Evolutionary conservation across 371 early-diverging fungal genomes (phyloP).

Genomic region (Mucor indicus): DNA sequence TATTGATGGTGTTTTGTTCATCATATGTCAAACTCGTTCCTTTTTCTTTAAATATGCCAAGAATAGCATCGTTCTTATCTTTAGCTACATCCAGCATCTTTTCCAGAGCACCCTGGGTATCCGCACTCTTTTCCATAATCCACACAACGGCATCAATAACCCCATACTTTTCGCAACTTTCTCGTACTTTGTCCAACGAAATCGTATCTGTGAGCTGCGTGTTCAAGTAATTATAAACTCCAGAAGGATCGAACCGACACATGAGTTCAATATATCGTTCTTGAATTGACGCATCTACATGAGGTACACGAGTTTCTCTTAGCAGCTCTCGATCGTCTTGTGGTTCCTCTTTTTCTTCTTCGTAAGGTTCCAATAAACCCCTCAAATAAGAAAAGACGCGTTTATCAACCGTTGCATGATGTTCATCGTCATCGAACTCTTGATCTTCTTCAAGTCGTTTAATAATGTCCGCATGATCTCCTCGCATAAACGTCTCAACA

Average conservation of each 20-base stretch:
- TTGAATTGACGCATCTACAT: slow-evolving; percentile 40
- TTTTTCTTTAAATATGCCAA: slow-evolving; percentile 41
- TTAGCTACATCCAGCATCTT: slow-evolving; percentile 63
- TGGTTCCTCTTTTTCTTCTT: slow-evolving; percentile 3
- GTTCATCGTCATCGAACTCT: slow-evolving; percentile 49
- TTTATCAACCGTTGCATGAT: slow-evolving; percentile 43
- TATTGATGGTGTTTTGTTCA: slow-evolving; percentile 50
- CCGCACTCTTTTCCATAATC: slow-evolving; percentile 73
- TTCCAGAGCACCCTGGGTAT: slow-evolving; percentile 64
- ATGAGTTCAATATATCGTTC: slow-evolving; percentile 70
- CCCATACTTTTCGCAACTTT: slow-evolving; percentile 54
- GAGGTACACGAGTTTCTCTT: slow-evolving; percentile 7
- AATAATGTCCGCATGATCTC: slow-evolving; percentile 62
- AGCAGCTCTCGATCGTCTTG: slow-evolving; percentile 1
- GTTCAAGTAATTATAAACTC: slow-evolving; percentile 63
- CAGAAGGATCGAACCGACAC: slow-evolving; percentile 66
- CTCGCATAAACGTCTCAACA: slow-evolving; percentile 57
- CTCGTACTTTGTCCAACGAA: slow-evolving; percentile 52
- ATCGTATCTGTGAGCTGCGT: slow-evolving; percentile 58
- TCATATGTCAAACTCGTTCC: slow-evolving; percentile 48
- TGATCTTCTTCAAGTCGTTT: slow-evolving; percentile 50
- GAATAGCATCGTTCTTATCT: slow-evolving; percentile 44
- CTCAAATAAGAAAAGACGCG: slow-evolving; percentile 62
- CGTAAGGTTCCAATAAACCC: slow-evolving; percentile 62
- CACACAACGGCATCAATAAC: slow-evolving; percentile 76